Evolutionary conservation across 352 stramenopile species (phyloP).

Genomic region (Globisporangium perplexum): DNA sequence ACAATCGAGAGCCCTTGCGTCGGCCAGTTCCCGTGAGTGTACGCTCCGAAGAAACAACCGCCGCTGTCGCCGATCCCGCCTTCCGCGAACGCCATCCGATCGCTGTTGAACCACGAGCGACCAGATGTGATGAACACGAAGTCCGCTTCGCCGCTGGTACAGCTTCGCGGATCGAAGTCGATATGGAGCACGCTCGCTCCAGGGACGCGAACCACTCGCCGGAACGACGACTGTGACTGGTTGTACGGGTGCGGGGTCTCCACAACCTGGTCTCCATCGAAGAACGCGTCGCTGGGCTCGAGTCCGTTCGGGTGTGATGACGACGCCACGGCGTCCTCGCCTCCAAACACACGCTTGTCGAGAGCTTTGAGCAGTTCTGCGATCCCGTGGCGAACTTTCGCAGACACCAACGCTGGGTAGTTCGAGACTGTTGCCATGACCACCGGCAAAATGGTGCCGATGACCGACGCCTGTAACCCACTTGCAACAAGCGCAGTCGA

Average conservation of each 20-base stretch:
- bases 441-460: constrained; percentile 41
- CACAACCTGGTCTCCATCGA: constrained; percentile 37
- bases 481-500: background rate
- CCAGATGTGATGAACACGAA: constrained; percentile 63
- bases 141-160: constrained; percentile 52
- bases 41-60: constrained; percentile 60
- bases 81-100: constrained; percentile 50
- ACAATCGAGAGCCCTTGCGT: constrained; percentile 43
- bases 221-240: constrained; percentile 46
- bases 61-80: constrained; percentile 55
- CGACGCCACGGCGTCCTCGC: background rate
- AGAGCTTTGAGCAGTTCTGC: constrained; percentile 25
- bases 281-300: constrained; percentile 19
- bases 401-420: constrained; percentile 25
- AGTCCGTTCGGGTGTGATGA: background rate
- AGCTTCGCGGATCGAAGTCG: constrained; percentile 59
- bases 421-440: constrained; percentile 40
- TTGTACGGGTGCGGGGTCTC: constrained; percentile 69
- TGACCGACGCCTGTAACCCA: constrained; percentile 23
- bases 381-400: constrained; percentile 18
- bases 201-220: constrained; percentile 48
- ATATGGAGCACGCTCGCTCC: constrained; percentile 53
- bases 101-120: constrained; percentile 49
- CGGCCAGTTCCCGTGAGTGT: constrained; percentile 49
- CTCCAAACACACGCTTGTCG: constrained; percentile 7